Percentiles rank a stretch among this genome's conserved stretches.
Conservation (phyloP, 1,284 basidiomycete species). For the Marasmius tenuissimus region DNA sequence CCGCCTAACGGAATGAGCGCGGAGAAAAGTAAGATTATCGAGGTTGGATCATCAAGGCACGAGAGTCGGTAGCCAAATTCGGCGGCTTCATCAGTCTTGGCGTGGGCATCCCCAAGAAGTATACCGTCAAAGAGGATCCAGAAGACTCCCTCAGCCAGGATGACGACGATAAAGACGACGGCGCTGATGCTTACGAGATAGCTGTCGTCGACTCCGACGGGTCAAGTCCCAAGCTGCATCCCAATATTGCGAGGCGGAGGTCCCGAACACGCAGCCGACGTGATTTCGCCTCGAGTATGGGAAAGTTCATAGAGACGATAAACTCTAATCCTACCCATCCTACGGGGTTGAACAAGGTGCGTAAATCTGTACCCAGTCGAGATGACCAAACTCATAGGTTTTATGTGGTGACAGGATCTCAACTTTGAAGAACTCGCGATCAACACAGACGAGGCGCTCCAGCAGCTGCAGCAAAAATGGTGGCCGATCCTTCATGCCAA, state of each 20-base stretch:
- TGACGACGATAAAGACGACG: conserved; percentile 27
- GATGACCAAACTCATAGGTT: conserved; percentile 18
- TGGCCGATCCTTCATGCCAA: conserved; percentile 44
- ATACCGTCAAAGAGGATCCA: conserved; percentile 45
- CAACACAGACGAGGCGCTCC: conserved; percentile 65
- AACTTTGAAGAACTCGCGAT: conserved; percentile 65
- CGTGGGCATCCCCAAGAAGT: conserved; percentile 49
- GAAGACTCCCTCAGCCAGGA: conserved; percentile 32
- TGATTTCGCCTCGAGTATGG: conserved; percentile 14
- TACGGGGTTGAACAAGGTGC: not conserved
- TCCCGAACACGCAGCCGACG: conserved; percentile 28
- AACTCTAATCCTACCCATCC: not conserved
- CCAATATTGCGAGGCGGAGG: conserved; percentile 19
- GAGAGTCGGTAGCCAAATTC: conserved; percentile 63
- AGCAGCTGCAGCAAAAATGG: conserved; percentile 56
- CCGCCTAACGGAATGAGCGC: conserved; percentile 16
- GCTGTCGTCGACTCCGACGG: conserved; percentile 28
- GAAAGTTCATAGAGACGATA: not conserved
- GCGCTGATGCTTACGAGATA: conserved; percentile 30
- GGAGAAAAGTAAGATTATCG: conserved; percentile 44
- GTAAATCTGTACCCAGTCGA: not conserved
- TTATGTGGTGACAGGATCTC: conserved; percentile 46
- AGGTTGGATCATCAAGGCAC: conserved; percentile 72
- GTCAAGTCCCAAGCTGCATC: conserved; percentile 16
- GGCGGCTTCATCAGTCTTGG: conserved; percentile 62